These are phyloP conservation scores for Zygoascus ofunaensis DNA, from an alignment of 805 yeast species.

Conservation along the genomic window DNA sequence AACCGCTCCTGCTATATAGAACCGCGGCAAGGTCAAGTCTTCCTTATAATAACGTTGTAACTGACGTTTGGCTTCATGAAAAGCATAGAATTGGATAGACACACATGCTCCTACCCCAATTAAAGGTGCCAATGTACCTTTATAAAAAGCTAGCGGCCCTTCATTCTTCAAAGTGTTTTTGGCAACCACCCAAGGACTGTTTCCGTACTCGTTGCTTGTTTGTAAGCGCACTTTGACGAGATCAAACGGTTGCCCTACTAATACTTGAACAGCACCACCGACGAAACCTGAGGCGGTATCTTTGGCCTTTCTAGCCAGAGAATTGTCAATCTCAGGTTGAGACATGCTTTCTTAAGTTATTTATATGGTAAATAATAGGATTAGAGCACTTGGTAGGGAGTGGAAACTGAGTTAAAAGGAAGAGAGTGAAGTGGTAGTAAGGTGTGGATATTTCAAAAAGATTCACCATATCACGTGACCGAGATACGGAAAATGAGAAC, in stretches of 20 bases:
- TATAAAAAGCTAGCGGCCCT: constrained; percentile 53
- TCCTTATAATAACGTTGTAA: constrained; percentile 28
- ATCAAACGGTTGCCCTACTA: constrained; percentile 61
- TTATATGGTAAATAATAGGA: neutral
- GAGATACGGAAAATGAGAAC: neutral
- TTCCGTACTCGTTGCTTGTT: constrained; percentile 46
- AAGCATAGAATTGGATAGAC: constrained; percentile 60
- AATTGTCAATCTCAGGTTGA: constrained; percentile 16
- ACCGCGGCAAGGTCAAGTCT: constrained; percentile 41
- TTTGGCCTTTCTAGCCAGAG: constrained; percentile 39
- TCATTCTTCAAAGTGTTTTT: constrained; percentile 47
- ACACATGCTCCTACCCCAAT: constrained; percentile 64
- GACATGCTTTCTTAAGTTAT: neutral
- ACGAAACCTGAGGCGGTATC: constrained; percentile 47
- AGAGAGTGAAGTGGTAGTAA: neutral
- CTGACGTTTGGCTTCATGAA: constrained; percentile 59
- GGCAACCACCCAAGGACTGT: constrained; percentile 42
- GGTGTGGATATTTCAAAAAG: no score
- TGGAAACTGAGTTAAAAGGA: neutral
- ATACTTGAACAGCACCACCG: constrained; percentile 47
- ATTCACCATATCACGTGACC: neutral
- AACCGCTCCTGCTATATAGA: constrained; percentile 52
- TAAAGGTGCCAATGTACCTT: constrained; percentile 63
- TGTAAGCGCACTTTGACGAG: constrained; percentile 61
- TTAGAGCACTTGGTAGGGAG: neutral